Evolutionary conservation across 495 filamentous ascomycete genomes (phyloP), one percentile per base, ranked within the genome.

Genomic region (Evernia prunastri): DNA sequence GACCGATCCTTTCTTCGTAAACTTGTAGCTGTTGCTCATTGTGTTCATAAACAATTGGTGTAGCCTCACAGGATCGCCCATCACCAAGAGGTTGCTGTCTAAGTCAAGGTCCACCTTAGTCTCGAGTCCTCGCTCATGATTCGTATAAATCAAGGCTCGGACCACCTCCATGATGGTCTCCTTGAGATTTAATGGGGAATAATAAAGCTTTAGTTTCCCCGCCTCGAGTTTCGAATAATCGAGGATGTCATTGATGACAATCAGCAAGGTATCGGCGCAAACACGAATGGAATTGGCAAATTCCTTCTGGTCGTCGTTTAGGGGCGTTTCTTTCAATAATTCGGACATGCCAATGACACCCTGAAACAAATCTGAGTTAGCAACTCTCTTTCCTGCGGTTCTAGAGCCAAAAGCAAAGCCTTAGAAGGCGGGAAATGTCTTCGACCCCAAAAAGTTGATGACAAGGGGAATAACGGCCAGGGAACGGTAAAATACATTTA

Each of bases 161-260:
- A 96, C 88, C 3, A 96, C 91, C 70, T 96, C 91, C 10, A 84
- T 84, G 61, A 96, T 90, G 64, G 92, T 96, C 73, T 92, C 90
- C 67, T 86, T 87, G 0, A 94, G 81, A 62, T 89, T 92, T 67
- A 96, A 82, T 3, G 90, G 89, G 58, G 93, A 91, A 15, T 88
- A 87, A 61, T 89, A 93, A 12, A 96, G 86, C 73, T 91, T 90
- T 89, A 96, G 94, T 78, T 96, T 96, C 69, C 92, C 92, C 20
- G 92, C 92, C 73, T 96, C 92, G 71, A 96, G 85, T 71, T 94
- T 91, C 37, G 90, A 94, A 72, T 94, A 96, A 73, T 96, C 92
- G 2, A 96, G 79, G 29, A 96, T 92, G 68, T 96, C 92, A 71
- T 96, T 96, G 79, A 96, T 96, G 61, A 96, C 87, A 1, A 89